phyloP scores from a whole-genome alignment of 805 yeast species.

The Candida anglica region DNA sequence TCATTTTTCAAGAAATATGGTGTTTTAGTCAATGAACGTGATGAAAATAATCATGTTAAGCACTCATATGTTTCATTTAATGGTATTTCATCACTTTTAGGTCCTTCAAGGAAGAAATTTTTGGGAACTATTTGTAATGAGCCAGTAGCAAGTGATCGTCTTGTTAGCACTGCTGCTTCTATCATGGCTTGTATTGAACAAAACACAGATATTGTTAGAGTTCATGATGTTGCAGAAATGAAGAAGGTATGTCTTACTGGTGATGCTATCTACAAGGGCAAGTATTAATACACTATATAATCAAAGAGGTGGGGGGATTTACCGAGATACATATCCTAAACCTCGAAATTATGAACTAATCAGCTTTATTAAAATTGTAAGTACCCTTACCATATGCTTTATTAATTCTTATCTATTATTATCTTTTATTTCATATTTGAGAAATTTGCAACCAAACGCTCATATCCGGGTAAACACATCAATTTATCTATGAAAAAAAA shows the following conservation, averaged over 20 bases:
- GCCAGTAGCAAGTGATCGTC: constrained; percentile 55
- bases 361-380: no score
- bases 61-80: constrained; percentile 38
- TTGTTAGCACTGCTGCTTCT: constrained; percentile 72
- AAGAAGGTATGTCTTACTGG: constrained; percentile 48
- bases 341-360: no score
- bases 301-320: neutral
- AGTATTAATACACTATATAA: constrained; percentile 4
- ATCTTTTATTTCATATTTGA: no score
- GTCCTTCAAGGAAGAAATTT: constrained; percentile 86
- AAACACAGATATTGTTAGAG: constrained; percentile 78
- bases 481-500: no score
- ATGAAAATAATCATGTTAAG: constrained; percentile 10
- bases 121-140: constrained; percentile 71
- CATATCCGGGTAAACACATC: no score
- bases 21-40: constrained; percentile 11
- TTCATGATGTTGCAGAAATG: constrained; percentile 72
- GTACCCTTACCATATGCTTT: no score
- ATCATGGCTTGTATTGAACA: constrained; percentile 70
- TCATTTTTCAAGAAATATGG: constrained; percentile 47
- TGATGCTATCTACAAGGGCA: constrained; percentile 63
- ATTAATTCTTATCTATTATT: no score
- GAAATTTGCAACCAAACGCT: no score
- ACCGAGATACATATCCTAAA: no score
- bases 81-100: constrained; percentile 68